Evolutionary conservation across 345 rosid species (phyloP).

Genomic region (Theobroma cacao): DNA sequence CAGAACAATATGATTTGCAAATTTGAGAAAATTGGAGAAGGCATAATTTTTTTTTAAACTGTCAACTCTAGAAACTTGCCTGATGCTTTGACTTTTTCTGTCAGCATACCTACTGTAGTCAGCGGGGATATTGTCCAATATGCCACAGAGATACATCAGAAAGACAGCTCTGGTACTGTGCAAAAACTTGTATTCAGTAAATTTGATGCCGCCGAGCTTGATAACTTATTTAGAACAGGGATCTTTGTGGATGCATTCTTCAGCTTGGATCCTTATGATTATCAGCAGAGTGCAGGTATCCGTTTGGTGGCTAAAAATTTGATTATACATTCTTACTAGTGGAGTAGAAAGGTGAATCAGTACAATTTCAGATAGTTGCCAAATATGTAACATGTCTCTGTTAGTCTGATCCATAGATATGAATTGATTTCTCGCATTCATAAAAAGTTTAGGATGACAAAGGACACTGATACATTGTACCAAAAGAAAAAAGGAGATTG

Average conservation of each 20-base stretch:
- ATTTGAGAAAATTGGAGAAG: not conserved
- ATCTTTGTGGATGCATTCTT: slow-evolving; percentile 59
- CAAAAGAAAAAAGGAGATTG: not conserved
- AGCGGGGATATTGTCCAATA: slow-evolving; percentile 43
- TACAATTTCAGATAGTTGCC: not conserved
- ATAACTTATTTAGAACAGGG: slow-evolving; percentile 40
- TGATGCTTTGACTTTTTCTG: slow-evolving; percentile 1
- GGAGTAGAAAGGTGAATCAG: not conserved
- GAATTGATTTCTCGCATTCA: not conserved
- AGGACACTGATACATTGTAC: not conserved
- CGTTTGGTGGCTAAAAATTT: slow-evolving; percentile 60
- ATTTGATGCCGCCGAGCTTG: slow-evolving; percentile 50
- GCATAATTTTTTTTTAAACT: not conserved
- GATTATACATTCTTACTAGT: slow-evolving; percentile 37
- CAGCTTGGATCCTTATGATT: slow-evolving; percentile 70
- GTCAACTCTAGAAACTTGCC: not conserved
- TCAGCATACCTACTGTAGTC: slow-evolving; percentile 60
- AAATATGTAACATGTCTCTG: not conserved
- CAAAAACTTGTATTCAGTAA: slow-evolving; percentile 52
- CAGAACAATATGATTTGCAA: not conserved
- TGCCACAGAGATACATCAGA: slow-evolving; percentile 59
- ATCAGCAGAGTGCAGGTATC: slow-evolving; percentile 70
- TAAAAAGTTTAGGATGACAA: not conserved
- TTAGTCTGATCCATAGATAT: not conserved
- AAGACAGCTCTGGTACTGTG: slow-evolving; percentile 47